Evolutionary conservation across 1,284 basidiomycete genomes (phyloP).

Genomic region (Rhodotorula sp.): DNA sequence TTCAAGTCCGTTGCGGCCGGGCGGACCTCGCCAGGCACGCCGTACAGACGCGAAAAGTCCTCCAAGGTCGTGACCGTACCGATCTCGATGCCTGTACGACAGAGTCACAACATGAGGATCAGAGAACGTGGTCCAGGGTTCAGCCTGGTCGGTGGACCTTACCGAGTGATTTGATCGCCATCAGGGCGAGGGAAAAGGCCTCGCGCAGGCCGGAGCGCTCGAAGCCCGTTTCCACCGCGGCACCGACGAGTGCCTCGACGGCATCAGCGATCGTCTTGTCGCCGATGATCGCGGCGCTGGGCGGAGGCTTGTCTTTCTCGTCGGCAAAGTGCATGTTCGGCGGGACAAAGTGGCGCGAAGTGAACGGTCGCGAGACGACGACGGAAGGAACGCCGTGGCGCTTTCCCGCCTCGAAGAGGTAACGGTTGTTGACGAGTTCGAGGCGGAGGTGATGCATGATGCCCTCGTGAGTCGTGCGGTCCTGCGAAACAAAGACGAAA

Average conservation of each 20-base stretch:
- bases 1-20: not conserved
- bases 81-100: slow-evolving; percentile 7
- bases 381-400: slow-evolving; percentile 13
- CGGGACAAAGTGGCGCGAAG: slow-evolving; percentile 19
- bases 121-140: not conserved
- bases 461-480: slow-evolving; percentile 15
- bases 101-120: slow-evolving; percentile 29
- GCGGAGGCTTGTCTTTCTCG: slow-evolving; percentile 1
- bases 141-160: not conserved
- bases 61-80: slow-evolving; percentile 57
- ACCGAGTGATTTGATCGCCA: slow-evolving; percentile 59
- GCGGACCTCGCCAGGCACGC: not conserved
- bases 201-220: slow-evolving; percentile 54
- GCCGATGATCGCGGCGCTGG: slow-evolving; percentile 7
- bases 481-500: slow-evolving; percentile 67
- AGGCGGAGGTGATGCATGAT: slow-evolving; percentile 18
- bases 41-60: slow-evolving; percentile 20
- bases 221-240: slow-evolving; percentile 49
- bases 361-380: slow-evolving; percentile 20
- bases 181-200: slow-evolving; percentile 63
- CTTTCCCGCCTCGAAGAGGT: slow-evolving; percentile 12
- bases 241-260: slow-evolving; percentile 72
- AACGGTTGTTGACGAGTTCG: slow-evolving; percentile 20
- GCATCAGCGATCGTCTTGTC: slow-evolving; percentile 28
- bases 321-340: slow-evolving; percentile 6